Evolutionary conservation across 1,284 basidiomycete species (phyloP).

Genomic region (Rhodotorula sp.): DNA sequence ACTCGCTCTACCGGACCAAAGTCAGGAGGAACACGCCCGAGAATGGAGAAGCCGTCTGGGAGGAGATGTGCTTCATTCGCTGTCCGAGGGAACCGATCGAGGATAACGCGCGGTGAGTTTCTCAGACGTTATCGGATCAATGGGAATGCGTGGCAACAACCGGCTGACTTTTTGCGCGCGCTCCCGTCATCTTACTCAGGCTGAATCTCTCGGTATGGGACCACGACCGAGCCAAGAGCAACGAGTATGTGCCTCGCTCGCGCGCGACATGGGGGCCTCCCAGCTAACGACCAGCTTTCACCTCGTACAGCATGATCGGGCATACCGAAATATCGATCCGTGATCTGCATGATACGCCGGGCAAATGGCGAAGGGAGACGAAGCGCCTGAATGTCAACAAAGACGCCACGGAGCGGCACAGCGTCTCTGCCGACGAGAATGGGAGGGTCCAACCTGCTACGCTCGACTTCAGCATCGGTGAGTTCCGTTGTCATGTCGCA

Average conservation of each 20-base stretch:
- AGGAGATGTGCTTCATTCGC: constrained; percentile 24
- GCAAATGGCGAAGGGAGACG: constrained; percentile 2
- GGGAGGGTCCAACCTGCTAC: background rate
- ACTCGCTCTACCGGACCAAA: constrained; percentile 8
- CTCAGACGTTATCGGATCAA: background rate
- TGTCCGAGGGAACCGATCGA: constrained; percentile 16
- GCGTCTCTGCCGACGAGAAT: background rate
- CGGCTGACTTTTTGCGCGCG: no score
- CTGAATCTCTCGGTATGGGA: constrained; percentile 19
- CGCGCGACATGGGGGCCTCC: no score
- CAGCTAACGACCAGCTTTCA: no score
- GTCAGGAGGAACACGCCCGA: background rate
- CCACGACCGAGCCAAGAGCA: constrained; percentile 9
- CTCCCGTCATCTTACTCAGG: background rate
- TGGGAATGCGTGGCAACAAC: no score
- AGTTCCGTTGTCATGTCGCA: background rate
- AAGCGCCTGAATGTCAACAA: background rate
- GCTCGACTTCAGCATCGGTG: constrained; percentile 11
- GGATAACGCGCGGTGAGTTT: constrained; percentile 7
- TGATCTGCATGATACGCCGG: background rate
- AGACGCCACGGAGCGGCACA: background rate
- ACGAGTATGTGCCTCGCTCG: constrained; percentile 6
- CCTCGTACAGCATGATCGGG: constrained; percentile 13
- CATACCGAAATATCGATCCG: constrained; percentile 14
- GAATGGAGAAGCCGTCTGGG: constrained; percentile 13